These are phyloP conservation scores for Kurtzmaniella cleridarum DNA, from an alignment of 805 yeast species.

Conservation along the genomic window DNA sequence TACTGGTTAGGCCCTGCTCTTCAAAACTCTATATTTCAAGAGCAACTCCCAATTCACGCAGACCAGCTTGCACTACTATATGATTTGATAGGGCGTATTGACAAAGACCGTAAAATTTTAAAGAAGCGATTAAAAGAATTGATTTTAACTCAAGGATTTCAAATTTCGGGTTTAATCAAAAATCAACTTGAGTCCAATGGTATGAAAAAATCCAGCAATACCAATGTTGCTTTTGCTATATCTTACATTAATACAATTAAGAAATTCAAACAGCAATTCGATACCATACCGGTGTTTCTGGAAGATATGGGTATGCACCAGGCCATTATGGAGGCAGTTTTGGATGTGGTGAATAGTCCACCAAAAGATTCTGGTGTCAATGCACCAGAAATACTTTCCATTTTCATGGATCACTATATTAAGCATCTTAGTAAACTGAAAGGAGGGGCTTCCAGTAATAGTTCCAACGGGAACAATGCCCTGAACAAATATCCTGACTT, in stretches of 20 bases:
- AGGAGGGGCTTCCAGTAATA: conserved; percentile 8
- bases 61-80: conserved; percentile 43
- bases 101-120: conserved; percentile 45
- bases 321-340: conserved; percentile 53
- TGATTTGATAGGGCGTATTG: conserved; percentile 48
- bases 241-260: conserved; percentile 63
- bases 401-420: conserved; percentile 36
- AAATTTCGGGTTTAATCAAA: conserved; percentile 23
- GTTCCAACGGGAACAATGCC: conserved; percentile 8
- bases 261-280: conserved; percentile 46
- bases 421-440: conserved; percentile 25
- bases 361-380: conserved; percentile 25
- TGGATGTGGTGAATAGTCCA: conserved; percentile 39
- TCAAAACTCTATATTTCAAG: conserved; percentile 7
- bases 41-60: background rate
- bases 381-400: conserved; percentile 35
- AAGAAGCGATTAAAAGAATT: conserved; percentile 42
- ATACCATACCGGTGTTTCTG: conserved; percentile 43
- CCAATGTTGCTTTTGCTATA: conserved; percentile 41
- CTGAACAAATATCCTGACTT: conserved; percentile 5
- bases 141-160: conserved; percentile 43
- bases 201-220: conserved; percentile 4
- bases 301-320: conserved; percentile 46
- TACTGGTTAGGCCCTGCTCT: conserved; percentile 49
- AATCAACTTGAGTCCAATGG: conserved; percentile 6